Evolutionary conservation across 2,329 filamentous ascomycete genomes (phyloP), one percentile per base, ranked within the genome.

Genomic region (Venturiaceae sp.): DNA sequence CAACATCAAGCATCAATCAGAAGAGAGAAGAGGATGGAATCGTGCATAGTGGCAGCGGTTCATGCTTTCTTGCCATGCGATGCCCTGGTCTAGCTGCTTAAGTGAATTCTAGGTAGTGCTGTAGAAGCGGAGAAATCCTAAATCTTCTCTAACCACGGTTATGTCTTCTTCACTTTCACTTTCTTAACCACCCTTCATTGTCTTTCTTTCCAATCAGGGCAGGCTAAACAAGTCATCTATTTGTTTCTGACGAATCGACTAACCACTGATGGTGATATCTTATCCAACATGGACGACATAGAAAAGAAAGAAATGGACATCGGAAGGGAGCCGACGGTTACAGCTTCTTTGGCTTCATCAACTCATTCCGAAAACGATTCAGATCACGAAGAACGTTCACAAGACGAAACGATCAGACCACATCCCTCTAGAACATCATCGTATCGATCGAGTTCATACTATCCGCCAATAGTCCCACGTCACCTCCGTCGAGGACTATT

Each of bases 401-500:
- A 30, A 34, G 33, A 26, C 16, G 26, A 37, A 28, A 44, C 26
- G 39, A 21, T 44, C 26, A 32, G 53, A 26, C 19, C 19, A 33
- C 41, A 33, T 50, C 36, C 28, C 23, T 30, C 55, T 41, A 26
- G 39, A 32, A 28, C 36, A 32, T 41, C 34, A 5, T 57, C 55
- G 2, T 32, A 19, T 13, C 14, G 28, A 57, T 57, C 37, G 9
- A 41, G 16, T 8, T 41, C 55, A 3, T 41, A 46, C 16, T 57
- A 57, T 30, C 55, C 55, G 13, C 36, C 36, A 33, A 55, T 50
- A 62, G 9, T 86, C 1, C 77, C 81, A 2, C 72, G 78, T 36
- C 65, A 69, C 1, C 70, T 82, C 61, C 81, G 90, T 53, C 79
- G 90, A 65, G 92, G 92, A 0, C 75, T 95, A 1, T 78, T 96